A percentile compares a stretch with the other conserved stretches of the same genome.
phyloP scores from a whole-genome alignment of 345 rosid species.

The Citrus cavaleriei region DNA sequence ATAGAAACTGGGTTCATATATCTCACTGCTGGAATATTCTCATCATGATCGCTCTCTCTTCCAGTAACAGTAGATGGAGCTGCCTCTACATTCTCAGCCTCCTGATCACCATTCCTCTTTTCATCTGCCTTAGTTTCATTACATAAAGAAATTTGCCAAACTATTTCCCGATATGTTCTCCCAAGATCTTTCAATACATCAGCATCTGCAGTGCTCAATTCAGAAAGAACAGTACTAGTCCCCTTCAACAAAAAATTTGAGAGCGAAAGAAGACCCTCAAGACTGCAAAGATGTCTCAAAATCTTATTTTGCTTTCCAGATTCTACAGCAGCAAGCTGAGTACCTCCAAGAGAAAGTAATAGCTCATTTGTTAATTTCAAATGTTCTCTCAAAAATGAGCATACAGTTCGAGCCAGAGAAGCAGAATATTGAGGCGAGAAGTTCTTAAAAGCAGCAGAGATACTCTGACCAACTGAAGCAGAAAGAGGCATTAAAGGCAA shows the following conservation, averaged over 20 bases:
- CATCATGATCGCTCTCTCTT: slow-evolving; percentile 88
- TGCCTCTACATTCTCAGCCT: slow-evolving; percentile 49
- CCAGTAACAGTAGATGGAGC: slow-evolving; percentile 61
- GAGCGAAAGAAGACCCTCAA: slow-evolving; percentile 73
- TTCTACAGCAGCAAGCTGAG: slow-evolving; percentile 59
- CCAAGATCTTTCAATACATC: slow-evolving; percentile 89
- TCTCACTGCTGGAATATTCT: slow-evolving; percentile 56
- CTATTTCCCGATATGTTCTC: slow-evolving; percentile 58
- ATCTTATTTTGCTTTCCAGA: slow-evolving; percentile 47
- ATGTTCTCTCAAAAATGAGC: slow-evolving; percentile 79
- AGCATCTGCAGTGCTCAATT: slow-evolving; percentile 83
- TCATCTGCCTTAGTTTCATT: slow-evolving; percentile 73
- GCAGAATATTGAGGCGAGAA: slow-evolving; percentile 89
- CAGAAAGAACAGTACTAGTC: slow-evolving; percentile 64
- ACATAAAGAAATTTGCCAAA: slow-evolving; percentile 84
- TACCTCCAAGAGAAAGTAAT: slow-evolving; percentile 52
- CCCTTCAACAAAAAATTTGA: slow-evolving; percentile 85
- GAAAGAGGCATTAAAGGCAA: slow-evolving; percentile 85
- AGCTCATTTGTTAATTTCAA: slow-evolving; percentile 55
- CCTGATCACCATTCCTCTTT: slow-evolving; percentile 51
- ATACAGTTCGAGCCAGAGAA: slow-evolving; percentile 74
- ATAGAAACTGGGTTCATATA: slow-evolving; percentile 76
- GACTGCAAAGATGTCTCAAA: slow-evolving; percentile 67
- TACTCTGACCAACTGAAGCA: slow-evolving; percentile 72
- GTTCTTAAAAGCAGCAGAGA: slow-evolving; percentile 84